phyloP scores from a whole-genome alignment of 192 early-diverging fungal genomes.

The Linnemannia exigua region DNA sequence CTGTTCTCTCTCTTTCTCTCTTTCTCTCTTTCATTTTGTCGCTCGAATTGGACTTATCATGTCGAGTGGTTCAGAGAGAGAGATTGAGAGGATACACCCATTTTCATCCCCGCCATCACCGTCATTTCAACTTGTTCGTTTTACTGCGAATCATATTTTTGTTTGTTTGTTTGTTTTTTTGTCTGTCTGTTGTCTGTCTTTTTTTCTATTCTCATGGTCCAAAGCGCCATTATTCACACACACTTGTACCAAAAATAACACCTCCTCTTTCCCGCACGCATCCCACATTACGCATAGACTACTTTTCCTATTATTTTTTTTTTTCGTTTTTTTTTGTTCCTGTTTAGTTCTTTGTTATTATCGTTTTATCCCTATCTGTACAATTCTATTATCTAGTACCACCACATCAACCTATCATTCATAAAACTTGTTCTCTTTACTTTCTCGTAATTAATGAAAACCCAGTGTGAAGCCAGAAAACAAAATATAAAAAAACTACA shows the following conservation, averaged over 20 bases:
- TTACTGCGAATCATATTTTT: background rate
- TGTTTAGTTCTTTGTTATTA: background rate
- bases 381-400: background rate
- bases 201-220: background rate
- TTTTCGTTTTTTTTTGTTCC: background rate
- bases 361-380: constrained; percentile 4
- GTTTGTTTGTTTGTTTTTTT: background rate
- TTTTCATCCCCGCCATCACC: background rate
- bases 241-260: background rate
- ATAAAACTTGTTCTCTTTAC: background rate
- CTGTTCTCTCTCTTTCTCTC: background rate
- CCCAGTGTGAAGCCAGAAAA: background rate
- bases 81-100: no score
- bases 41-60: background rate
- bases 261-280: no score
- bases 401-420: background rate
- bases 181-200: background rate
- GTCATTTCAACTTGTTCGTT: background rate
- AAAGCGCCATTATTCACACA: background rate
- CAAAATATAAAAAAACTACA: no score
- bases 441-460: background rate
- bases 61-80: background rate
- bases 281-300: background rate
- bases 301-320: background rate
- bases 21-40: background rate